Conservation (phyloP, 192 early-diverging fungal species). For the Rhizoclosmatium sp. region DNA sequence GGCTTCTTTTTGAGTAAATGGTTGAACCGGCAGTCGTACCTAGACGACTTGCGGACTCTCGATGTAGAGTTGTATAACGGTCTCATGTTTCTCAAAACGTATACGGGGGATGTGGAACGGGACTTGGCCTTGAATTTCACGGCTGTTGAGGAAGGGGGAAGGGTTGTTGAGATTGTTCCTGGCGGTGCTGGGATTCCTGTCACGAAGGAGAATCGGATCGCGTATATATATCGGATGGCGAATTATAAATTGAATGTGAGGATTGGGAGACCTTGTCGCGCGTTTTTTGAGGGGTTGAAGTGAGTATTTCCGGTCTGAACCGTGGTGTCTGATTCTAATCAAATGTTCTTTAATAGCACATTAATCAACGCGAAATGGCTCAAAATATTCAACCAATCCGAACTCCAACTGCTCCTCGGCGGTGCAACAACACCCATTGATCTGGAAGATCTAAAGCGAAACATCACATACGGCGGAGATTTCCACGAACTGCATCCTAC, state of each 20-base stretch:
- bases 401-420: constrained; percentile 89
- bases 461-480: constrained; percentile 81
- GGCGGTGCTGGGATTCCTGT: constrained; percentile 80
- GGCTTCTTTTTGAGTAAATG: constrained; percentile 63
- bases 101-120: constrained; percentile 51
- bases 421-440: constrained; percentile 82
- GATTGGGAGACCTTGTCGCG: constrained; percentile 77
- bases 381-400: constrained; percentile 90
- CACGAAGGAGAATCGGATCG: constrained; percentile 84
- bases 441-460: constrained; percentile 72
- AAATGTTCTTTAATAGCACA: constrained; percentile 42
- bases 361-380: constrained; percentile 89
- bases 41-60: constrained; percentile 59
- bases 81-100: constrained; percentile 59
- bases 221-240: constrained; percentile 82
- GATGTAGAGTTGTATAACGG: constrained; percentile 59
- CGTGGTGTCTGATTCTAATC: background rate
- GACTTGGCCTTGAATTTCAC: constrained; percentile 60
- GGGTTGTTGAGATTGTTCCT: constrained; percentile 74
- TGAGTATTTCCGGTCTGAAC: background rate
- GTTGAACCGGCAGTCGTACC: constrained; percentile 57
- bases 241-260: constrained; percentile 87
- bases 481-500: constrained; percentile 76
- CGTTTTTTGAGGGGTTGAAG: constrained; percentile 85
- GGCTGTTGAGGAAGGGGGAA: constrained; percentile 48